These are phyloP conservation scores for Chaetomiaceae sp. DNA, from an alignment of 2,329 filamentous ascomycete species.

Conservation along the genomic window DNA sequence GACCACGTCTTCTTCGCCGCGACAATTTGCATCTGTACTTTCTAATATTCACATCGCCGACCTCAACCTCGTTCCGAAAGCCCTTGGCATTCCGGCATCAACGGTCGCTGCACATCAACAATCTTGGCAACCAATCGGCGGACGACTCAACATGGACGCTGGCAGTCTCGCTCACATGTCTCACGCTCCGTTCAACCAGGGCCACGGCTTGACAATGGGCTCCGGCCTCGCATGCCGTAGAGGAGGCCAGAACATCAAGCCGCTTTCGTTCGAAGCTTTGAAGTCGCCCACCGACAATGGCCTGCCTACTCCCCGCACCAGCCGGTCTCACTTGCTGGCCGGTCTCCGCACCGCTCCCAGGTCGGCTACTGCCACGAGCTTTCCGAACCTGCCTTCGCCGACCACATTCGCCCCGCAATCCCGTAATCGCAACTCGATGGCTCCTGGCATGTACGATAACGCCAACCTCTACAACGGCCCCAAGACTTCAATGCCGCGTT, in stretches of 20 bases:
- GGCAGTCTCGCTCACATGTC: constrained; percentile 99
- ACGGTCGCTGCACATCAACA: too few species aligned
- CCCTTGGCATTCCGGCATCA: neutral
- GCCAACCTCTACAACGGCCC: constrained; percentile 46
- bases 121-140: too few species aligned
- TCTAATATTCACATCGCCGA: constrained; percentile 8
- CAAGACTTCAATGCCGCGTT: constrained; percentile 55
- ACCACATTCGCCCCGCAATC: constrained; percentile 38
- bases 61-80: neutral
- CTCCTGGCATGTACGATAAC: constrained; percentile 43
- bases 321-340: constrained; percentile 88
- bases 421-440: constrained; percentile 40
- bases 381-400: constrained; percentile 59
- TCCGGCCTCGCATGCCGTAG: constrained; percentile 78
- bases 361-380: constrained; percentile 67
- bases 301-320: constrained; percentile 81
- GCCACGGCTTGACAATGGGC: constrained; percentile 70
- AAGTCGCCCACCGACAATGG: constrained; percentile 68
- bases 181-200: constrained; percentile 72
- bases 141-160: constrained; percentile 69
- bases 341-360: constrained; percentile 92
- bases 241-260: constrained; percentile 84
- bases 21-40: constrained; percentile 12
- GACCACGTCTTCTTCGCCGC: constrained; percentile 26
- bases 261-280: constrained; percentile 70